Evolutionary conservation across 2,329 filamentous ascomycete genomes (phyloP).

Genomic region (Phoma sp.): DNA sequence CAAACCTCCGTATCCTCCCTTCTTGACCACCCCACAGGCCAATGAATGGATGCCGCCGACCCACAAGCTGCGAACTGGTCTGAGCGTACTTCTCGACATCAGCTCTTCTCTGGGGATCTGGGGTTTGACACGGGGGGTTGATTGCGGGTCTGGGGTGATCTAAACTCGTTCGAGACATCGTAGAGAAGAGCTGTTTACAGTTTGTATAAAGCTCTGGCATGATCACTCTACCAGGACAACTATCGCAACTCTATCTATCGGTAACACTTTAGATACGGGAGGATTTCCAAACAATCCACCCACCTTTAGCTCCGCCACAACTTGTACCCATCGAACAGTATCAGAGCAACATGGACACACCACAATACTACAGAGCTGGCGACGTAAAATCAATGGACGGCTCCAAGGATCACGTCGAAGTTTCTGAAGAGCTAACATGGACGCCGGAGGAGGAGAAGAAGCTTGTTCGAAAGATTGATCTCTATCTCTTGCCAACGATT

Average conservation of each 20-base stretch:
- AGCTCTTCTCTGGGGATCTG: conserved; percentile 23
- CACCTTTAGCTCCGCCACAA: no score
- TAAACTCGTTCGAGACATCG: conserved; percentile 22
- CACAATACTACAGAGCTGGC: conserved; percentile 26
- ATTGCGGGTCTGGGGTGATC: conserved; percentile 33
- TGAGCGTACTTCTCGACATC: conserved; percentile 12
- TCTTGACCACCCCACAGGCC: conserved; percentile 7
- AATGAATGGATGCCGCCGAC: conserved; percentile 20
- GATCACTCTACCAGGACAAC: conserved; percentile 6
- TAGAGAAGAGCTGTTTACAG: conserved; percentile 19
- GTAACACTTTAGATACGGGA: not conserved
- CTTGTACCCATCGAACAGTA: not conserved
- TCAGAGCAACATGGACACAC: conserved; percentile 26
- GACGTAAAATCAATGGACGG: conserved; percentile 44
- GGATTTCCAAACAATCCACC: no score
- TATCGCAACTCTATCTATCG: conserved; percentile 8
- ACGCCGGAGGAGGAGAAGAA: conserved; percentile 56
- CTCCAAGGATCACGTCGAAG: conserved; percentile 50
- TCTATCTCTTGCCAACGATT: conserved; percentile 54
- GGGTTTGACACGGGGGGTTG: conserved; percentile 23
- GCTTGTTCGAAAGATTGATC: conserved; percentile 57
- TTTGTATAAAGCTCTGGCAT: conserved; percentile 33
- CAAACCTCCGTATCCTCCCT: not conserved
- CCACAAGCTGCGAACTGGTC: conserved; percentile 14
- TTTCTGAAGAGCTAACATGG: conserved; percentile 54